These are phyloP conservation scores for Zymoseptoria crescenta DNA, from an alignment of 2,329 filamentous ascomycete genomes.

Conservation along the genomic window DNA sequence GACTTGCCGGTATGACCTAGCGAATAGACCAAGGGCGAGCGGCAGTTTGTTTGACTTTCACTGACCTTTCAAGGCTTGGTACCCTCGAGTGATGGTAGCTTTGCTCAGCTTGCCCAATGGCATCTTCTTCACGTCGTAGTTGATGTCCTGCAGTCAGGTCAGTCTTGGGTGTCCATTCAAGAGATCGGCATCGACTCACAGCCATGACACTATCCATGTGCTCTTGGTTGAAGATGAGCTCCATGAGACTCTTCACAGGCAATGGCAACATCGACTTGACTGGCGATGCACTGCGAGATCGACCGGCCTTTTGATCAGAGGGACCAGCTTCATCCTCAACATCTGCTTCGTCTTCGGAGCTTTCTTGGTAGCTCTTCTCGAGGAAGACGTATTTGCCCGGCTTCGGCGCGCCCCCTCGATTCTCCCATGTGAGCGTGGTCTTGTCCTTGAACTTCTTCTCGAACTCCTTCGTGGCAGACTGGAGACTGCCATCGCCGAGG, in stretches of 20 bases:
- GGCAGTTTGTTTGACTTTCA: too few species aligned
- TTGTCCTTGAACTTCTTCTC: constrained; percentile 51
- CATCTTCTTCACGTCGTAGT: constrained; percentile 68
- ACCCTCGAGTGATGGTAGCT: constrained; percentile 65
- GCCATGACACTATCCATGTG: constrained; percentile 54
- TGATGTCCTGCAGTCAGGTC: constrained; percentile 50
- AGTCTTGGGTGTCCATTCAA: neutral
- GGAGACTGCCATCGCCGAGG: constrained; percentile 33
- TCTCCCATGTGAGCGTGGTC: constrained; percentile 44
- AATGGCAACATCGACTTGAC: constrained; percentile 41
- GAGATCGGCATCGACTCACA: neutral
- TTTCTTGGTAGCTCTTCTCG: constrained; percentile 66
- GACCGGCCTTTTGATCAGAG: neutral
- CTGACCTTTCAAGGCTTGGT: constrained; percentile 54
- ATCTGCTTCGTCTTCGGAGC: constrained; percentile 52
- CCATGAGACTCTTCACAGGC: constrained; percentile 45
- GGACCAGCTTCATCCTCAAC: constrained; percentile 7
- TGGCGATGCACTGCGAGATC: constrained; percentile 17
- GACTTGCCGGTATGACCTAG: too few species aligned
- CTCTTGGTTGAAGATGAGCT: constrained; percentile 73
- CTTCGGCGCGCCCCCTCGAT: constrained; percentile 49
- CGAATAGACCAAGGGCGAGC: too few species aligned
- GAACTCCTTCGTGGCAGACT: constrained; percentile 38
- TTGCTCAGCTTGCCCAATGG: constrained; percentile 81
- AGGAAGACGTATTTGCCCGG: constrained; percentile 67